A percentile compares a stretch with the other conserved stretches of the same genome.
phyloP scores from a whole-genome alignment of 495 filamentous ascomycete genomes.

The Daldinia bambusicola region DNA sequence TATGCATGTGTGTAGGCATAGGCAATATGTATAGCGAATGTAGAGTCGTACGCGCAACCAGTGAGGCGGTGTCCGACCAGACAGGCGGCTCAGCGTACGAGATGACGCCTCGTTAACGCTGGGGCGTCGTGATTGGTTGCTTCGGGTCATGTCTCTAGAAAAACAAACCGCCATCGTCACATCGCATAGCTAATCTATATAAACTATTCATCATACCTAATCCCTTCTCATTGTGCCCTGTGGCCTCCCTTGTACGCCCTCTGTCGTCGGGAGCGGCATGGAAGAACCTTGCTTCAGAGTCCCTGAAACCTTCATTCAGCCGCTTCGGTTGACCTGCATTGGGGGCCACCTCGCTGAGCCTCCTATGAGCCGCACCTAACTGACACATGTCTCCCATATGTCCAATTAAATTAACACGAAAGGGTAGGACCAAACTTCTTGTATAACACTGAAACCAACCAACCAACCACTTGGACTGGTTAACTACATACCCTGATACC shows the following conservation, averaged over 20 bases:
- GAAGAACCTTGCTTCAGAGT: constrained; percentile 40
- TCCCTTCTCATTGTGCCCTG: background rate
- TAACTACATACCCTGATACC: constrained; percentile 5
- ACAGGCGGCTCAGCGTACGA: constrained; percentile 39
- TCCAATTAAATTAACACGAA: constrained; percentile 35
- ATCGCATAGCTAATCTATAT: constrained; percentile 8
- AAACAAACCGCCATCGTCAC: constrained; percentile 22
- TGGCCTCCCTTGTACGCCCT: constrained; percentile 12
- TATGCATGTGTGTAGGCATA: background rate
- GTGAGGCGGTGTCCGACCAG: constrained; percentile 37
- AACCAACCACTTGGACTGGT: constrained; percentile 42
- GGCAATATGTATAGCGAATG: background rate
- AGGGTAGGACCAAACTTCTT: constrained; percentile 40
- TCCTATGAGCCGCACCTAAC: constrained; percentile 51
- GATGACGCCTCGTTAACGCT: constrained; percentile 28
- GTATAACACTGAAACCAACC: constrained; percentile 26
- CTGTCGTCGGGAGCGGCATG: constrained; percentile 33
- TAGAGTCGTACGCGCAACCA: constrained; percentile 33
- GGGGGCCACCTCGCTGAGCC: constrained; percentile 46
- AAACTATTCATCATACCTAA: constrained; percentile 10
- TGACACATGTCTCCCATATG: constrained; percentile 42
- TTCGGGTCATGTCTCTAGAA: constrained; percentile 28
- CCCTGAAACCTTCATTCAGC: constrained; percentile 46
- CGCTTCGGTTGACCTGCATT: constrained; percentile 47
- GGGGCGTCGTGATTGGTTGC: constrained; percentile 23